Conservation (phyloP, 192 early-diverging fungal species). For the Gorgonomyces haynaldii region DNA sequence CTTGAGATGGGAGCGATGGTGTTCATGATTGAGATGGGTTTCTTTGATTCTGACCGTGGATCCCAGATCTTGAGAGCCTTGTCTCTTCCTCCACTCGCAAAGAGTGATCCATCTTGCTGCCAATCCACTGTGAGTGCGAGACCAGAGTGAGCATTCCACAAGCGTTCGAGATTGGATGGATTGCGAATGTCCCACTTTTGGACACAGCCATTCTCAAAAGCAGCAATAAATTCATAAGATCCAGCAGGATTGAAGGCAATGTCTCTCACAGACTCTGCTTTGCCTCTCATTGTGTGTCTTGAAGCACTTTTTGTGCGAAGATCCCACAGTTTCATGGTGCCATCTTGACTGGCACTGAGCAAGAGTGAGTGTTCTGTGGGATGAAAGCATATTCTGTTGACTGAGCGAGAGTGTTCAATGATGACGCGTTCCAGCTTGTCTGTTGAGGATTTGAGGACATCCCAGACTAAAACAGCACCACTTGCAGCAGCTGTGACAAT, state of each 20-base stretch:
- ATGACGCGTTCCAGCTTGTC: conserved; percentile 50
- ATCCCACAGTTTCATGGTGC: conserved; percentile 70
- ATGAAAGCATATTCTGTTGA: conserved; percentile 70
- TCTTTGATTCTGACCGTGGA: conserved; percentile 44
- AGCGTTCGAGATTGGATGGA: conserved; percentile 44
- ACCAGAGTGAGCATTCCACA: conserved; percentile 61
- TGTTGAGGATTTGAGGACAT: conserved; percentile 36
- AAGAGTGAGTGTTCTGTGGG: conserved; percentile 52
- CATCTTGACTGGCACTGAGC: conserved; percentile 68
- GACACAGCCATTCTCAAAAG: conserved; percentile 59
- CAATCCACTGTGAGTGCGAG: conserved; percentile 60
- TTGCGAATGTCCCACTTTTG: conserved; percentile 73
- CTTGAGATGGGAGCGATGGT: conserved; percentile 56
- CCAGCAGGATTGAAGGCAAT: conserved; percentile 59
- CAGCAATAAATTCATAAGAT: conserved; percentile 58
- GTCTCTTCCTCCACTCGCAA: conserved; percentile 72
- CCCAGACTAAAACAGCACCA: conserved; percentile 65
- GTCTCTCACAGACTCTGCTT: conserved; percentile 66
- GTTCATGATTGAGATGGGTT: conserved; percentile 47
- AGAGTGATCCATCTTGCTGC: conserved; percentile 49
- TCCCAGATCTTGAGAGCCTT: conserved; percentile 70
- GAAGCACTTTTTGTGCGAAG: conserved; percentile 41
- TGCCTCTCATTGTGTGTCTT: conserved; percentile 55
- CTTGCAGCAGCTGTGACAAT: conserved; percentile 61
- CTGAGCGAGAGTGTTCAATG: conserved; percentile 56